These are phyloP conservation scores for Cantharellus anzutake DNA, from an alignment of 768 basidiomycete species.

Conservation along the genomic window DNA sequence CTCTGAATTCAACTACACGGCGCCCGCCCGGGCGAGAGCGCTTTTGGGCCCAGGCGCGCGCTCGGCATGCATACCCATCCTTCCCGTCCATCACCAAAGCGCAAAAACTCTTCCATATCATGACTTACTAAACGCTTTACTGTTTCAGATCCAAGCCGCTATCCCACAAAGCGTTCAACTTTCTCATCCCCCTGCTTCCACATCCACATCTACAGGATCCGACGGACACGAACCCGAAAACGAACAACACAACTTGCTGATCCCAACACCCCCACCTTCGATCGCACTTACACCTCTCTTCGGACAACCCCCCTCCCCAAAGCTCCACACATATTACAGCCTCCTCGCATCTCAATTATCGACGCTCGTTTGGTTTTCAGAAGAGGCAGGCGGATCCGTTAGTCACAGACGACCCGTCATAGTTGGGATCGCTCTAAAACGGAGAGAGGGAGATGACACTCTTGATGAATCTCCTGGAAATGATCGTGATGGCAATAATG, in stretches of 20 bases:
- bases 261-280: constrained; percentile 49
- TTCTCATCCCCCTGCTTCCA: constrained; percentile 12
- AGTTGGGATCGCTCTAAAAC: constrained; percentile 49
- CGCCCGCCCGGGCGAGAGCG: too few relatives aligned
- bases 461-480: background rate
- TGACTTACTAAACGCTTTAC: background rate
- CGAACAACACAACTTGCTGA: too few relatives aligned
- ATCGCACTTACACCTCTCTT: constrained; percentile 62
- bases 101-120: too few relatives aligned
- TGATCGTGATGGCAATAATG: too few relatives aligned
- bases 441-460: background rate
- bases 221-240: too few relatives aligned
- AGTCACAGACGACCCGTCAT: constrained; percentile 34
- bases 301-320: constrained; percentile 48
- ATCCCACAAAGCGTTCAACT: constrained; percentile 45
- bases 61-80: too few relatives aligned
- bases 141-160: constrained; percentile 54
- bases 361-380: constrained; percentile 53
- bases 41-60: too few relatives aligned
- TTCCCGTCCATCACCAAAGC: too few relatives aligned
- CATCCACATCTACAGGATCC: constrained; percentile 4
- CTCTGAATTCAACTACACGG: background rate
- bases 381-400: constrained; percentile 20
- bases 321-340: constrained; percentile 51
- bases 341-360: constrained; percentile 78